These are phyloP conservation scores for Scenedesmus sp. DNA, from an alignment of 163 green algal genomes.

Conservation along the genomic window DNA sequence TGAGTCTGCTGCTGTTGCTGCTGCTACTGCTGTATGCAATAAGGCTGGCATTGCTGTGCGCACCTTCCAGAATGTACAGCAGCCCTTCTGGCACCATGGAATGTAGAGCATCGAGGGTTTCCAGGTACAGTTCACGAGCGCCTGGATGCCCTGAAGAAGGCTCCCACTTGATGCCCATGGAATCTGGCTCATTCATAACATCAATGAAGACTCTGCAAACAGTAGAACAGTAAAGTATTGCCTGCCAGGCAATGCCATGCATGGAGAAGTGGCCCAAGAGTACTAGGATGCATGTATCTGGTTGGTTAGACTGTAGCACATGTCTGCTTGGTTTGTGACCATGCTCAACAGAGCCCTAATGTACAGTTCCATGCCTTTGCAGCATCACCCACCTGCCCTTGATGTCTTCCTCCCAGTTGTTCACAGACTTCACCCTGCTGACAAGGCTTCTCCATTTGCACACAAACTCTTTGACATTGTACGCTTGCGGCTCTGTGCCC, in stretches of 20 bases:
- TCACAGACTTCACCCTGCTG: neutral
- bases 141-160: neutral
- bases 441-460: conserved; percentile 36
- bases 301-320: neutral
- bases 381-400: conserved; percentile 6
- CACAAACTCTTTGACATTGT: conserved; percentile 47
- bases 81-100: neutral
- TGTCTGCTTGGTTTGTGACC: neutral
- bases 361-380: neutral
- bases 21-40: neutral
- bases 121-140: conserved; percentile 42
- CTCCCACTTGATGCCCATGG: conserved; percentile 49
- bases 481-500: conserved; percentile 27
- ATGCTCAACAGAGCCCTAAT: neutral
- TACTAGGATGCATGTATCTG: neutral
- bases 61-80: conserved; percentile 50
- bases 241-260: neutral
- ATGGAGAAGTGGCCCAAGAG: neutral
- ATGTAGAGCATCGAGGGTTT: conserved; percentile 23
- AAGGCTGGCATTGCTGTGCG: neutral
- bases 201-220: neutral
- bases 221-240: neutral
- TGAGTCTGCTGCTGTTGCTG: neutral
- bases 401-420: conserved; percentile 35
- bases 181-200: conserved; percentile 54